Evolutionary conservation across 2,329 filamentous ascomycete genomes (phyloP), one percentile per base, ranked within the genome.

Genomic region (Neoarthrinium moseri): DNA sequence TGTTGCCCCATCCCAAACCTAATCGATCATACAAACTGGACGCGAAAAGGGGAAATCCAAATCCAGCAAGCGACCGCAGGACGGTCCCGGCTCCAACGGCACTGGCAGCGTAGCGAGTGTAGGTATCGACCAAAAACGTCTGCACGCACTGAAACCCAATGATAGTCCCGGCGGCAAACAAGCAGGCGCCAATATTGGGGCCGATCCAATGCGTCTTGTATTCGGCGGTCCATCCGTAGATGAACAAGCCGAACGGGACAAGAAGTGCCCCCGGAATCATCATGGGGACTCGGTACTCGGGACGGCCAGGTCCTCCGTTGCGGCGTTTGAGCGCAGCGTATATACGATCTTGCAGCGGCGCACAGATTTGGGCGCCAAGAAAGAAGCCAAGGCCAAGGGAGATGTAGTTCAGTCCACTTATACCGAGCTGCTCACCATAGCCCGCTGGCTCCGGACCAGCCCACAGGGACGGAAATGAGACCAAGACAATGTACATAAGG

Each of bases 11-110:
- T 53, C 59, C 82, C 57, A 67, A 56, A 4, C 69, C 66, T 8
- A 73, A 56, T 2, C 51, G 50, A 2, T 54, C 51, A 51, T 77
- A 80, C 64, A 80, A 64, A 10, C 48, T 51, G 2, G 73, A 70
- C 1, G 71, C 75, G 29, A 78, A 77, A 1, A 81, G 64, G 10
- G 77, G 77, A 41, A 80, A 70, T 6, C 71, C 72, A 21, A 78
- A 76, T 2, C 74, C 75, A 4, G 73, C 74, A 10, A 80, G 56
- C 23, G 67, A 73, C 4, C 74, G 65, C 29, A 75, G 56, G 4
- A 77, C 63, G 15, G 69, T 72, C 20, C 63, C 64, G 24, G 72
- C 72, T 4, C 58, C 69, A 8, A 76, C 62, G 6, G 70, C 74
- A 38, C 67, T 71, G 24, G 73, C 73, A 2, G 71, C 73, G 49